Base-by-base conservation (phyloP, 2,329 filamentous ascomycete genomes). In the Cladosporium sp. region DNA sequence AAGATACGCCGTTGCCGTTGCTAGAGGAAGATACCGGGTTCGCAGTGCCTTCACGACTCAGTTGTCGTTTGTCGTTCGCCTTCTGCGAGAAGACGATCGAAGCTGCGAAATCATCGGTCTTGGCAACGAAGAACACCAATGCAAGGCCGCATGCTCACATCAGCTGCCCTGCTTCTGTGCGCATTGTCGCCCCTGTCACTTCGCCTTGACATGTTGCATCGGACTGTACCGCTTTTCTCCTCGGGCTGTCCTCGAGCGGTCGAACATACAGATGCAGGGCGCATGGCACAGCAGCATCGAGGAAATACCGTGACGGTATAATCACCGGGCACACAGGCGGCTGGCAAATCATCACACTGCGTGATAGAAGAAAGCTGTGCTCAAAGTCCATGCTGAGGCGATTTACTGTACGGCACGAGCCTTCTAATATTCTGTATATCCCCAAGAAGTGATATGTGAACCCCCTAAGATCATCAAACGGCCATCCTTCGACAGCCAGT, bases 401-500 rank as follows among this genome's bases (percentile, higher is more conserved):
- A 32, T 46, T 21, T 11, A 23, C 7, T 46, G 39, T 46, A 46
- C 39, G 39, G 39, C 39, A 46, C 39, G 39, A 46, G 39, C 39
- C n/a, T 23, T 7, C 6, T 36, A 36, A 46, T 46, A 46, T 46
- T 21, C 39, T 46, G 39, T 43, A 43, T 46, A 8, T 11, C n/a
- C 8, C 39, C 39, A 46, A 46, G n/a, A 4, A 46, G 39, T 21
- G 39, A 46, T 46, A 21, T 23, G 39, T 46, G 39, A 54, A 14
- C 51, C 51, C 49, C 51, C 25, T 54, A 30, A 54, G 51, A 54
- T 54, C 51, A 54, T 30, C 51, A 54, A 54, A 54, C 51, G 51
- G 51, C 26, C 51, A 54, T 54, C 51, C 51, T 54, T 54, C 51
- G 51, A 54, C 51, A 54, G 51, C 51, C 26, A 59, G 30, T 43